Percentiles rank a stretch among this genome's conserved stretches.
Conservation (phyloP, 371 early-diverging fungal genomes). For the Chytridium lagenaria region DNA sequence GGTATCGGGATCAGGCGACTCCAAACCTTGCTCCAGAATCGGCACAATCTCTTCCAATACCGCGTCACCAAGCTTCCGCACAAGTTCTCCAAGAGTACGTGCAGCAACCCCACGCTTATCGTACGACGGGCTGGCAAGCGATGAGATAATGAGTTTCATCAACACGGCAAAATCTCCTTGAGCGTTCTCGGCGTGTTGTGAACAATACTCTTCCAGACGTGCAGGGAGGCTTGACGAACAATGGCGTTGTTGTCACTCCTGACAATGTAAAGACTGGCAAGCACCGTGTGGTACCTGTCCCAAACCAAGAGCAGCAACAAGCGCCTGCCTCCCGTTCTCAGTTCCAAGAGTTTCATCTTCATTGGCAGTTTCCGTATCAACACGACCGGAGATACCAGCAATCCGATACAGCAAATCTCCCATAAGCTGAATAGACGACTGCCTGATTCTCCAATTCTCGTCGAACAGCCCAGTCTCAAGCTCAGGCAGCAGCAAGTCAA, state of each 20-base stretch:
- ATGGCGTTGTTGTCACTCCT: slow-evolving; percentile 67
- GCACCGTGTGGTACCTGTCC: slow-evolving; percentile 86
- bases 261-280: slow-evolving; percentile 92
- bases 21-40: slow-evolving; percentile 81
- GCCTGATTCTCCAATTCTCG: slow-evolving; percentile 94
- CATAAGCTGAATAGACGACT: slow-evolving; percentile 91
- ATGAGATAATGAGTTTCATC: slow-evolving; percentile 85
- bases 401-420: slow-evolving; percentile 94
- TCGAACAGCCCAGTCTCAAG: slow-evolving; percentile 89
- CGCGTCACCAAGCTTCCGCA: slow-evolving; percentile 91
- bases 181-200: slow-evolving; percentile 95
- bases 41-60: slow-evolving; percentile 88
- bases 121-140: slow-evolving; percentile 72
- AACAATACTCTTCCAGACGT: slow-evolving; percentile 95
- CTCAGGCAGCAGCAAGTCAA: slow-evolving; percentile 90
- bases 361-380: slow-evolving; percentile 50
- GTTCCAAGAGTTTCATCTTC: slow-evolving; percentile 57
- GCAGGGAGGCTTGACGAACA: slow-evolving; percentile 88
- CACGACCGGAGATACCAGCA: slow-evolving; percentile 78
- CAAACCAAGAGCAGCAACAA: slow-evolving; percentile 83
- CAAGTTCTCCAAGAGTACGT: slow-evolving; percentile 92
- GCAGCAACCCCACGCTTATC: slow-evolving; percentile 80
- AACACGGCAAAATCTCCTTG: slow-evolving; percentile 88
- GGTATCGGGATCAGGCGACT: slow-evolving; percentile 60
- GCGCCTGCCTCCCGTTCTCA: slow-evolving; percentile 75